Evolutionary conservation across 2,329 filamentous ascomycete genomes (phyloP), one percentile per base, ranked within the genome.

Genomic region (Ophiostoma sp.): DNA sequence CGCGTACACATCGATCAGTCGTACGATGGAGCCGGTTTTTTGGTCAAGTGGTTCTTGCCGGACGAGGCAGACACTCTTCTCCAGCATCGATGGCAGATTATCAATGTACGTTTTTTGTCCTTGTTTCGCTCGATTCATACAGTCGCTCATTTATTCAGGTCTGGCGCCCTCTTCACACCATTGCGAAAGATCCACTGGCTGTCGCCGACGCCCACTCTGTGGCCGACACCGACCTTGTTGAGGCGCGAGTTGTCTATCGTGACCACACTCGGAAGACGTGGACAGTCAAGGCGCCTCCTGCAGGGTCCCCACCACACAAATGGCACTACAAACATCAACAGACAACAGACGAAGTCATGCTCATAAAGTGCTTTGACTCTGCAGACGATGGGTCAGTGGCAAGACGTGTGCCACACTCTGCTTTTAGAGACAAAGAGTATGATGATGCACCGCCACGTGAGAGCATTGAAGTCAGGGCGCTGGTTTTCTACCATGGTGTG

Each of bases 341-440:
- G 80, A 81, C 79, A 5, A 85, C 87, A 0, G 82, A 84, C 42
- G 83, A 90, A 78, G 84, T 86, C 2, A 82, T 87, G 17, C 78
- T 90, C 66, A 87, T 90, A 78, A 90, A 89, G 78, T 88, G 86
- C 76, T 89, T 86, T 77, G 88, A 90, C 79, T 74, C 72, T 31
- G 66, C 73, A 71, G 77, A 84, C 4, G 84, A 85, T 77, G 78
- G 79, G 42, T 83, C 83, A 75, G 85, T 85, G n/a, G 85, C 87
- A 7, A 83, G 87, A 2, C 80, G 87, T 22, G 84, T 86, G 22
- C 85, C 87, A 42, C 88, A 90, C 77, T 84, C 83, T 39, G 86
- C 87, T 0, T 89, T 90, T 80, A 81, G 82, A 68, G 84, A 89
- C 77, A 80, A 82, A 1, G 83, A 36, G 9, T 74, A 79, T 69